These are phyloP conservation scores for Bassia scoparia DNA, from an alignment of 148 eudicot genomes.

Conservation along the genomic window DNA sequence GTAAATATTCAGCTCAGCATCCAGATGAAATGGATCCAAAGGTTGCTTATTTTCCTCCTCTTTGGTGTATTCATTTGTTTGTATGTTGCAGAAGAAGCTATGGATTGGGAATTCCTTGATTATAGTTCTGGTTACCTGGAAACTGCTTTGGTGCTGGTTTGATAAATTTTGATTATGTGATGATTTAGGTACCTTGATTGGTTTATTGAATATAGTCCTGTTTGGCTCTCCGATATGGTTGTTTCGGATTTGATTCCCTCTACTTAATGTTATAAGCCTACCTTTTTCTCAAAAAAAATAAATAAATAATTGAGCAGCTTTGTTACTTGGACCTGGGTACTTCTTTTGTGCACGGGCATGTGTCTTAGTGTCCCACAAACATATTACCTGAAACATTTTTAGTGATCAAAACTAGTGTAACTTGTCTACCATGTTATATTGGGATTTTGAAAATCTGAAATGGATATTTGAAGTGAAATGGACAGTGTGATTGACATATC, in stretches of 20 bases:
- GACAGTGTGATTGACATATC: not conserved
- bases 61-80: not conserved
- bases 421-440: not conserved
- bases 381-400: too few relatives aligned
- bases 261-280: too few relatives aligned
- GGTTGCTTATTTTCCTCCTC: conserved; percentile 40
- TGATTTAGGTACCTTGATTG: not conserved
- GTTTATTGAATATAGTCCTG: too few relatives aligned
- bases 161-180: not conserved
- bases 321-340: not conserved
- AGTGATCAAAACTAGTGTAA: not conserved
- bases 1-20: conserved; percentile 71
- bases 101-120: not conserved
- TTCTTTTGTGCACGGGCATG: not conserved
- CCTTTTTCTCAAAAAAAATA: too few relatives aligned
- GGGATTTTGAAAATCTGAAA: not conserved
- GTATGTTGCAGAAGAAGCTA: not conserved
- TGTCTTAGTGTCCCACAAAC: not conserved
- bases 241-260: too few relatives aligned
- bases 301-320: not conserved
- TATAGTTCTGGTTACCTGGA: not conserved
- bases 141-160: not conserved
- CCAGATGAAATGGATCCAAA: conserved; percentile 76
- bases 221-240: too few relatives aligned
- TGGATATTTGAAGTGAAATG: not conserved